Evolutionary conservation across 2,329 filamentous ascomycete species (phyloP).

Genomic region (Cryphonectria parasitica): DNA sequence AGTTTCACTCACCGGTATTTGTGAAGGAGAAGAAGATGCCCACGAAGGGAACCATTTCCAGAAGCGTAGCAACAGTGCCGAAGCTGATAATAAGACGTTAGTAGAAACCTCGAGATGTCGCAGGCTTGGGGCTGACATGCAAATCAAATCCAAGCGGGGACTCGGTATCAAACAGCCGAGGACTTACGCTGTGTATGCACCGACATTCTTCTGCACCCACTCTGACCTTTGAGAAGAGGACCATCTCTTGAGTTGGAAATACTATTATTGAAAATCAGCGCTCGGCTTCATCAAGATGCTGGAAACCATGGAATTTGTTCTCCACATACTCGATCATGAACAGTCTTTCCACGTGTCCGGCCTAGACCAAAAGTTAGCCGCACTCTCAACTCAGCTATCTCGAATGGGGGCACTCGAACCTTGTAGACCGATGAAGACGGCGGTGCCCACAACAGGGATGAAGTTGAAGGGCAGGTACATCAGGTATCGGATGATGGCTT

Average conservation of each 20-base stretch:
- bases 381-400: too few species aligned
- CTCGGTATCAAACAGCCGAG: conserved; percentile 15
- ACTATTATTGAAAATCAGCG: conserved; percentile 64
- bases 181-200: conserved; percentile 79
- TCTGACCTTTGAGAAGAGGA: conserved; percentile 63
- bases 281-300: conserved; percentile 35
- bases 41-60: conserved; percentile 83
- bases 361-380: conserved; percentile 38
- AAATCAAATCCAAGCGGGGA: neutral
- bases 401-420: conserved; percentile 45
- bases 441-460: conserved; percentile 85
- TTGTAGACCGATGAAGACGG: conserved; percentile 78
- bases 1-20: conserved; percentile 65
- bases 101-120: neutral
- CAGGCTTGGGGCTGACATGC: neutral
- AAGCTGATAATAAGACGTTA: conserved; percentile 57
- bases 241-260: conserved; percentile 93
- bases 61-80: conserved; percentile 71
- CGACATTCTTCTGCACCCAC: conserved; percentile 72
- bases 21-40: conserved; percentile 89
- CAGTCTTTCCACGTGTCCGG: conserved; percentile 50
- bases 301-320: conserved; percentile 17
- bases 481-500: conserved; percentile 74
- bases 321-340: conserved; percentile 57
- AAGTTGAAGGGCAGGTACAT: conserved; percentile 92